phyloP scores from a whole-genome alignment of 108 stramenopile species.

The Thalassiosira profunda region DNA sequence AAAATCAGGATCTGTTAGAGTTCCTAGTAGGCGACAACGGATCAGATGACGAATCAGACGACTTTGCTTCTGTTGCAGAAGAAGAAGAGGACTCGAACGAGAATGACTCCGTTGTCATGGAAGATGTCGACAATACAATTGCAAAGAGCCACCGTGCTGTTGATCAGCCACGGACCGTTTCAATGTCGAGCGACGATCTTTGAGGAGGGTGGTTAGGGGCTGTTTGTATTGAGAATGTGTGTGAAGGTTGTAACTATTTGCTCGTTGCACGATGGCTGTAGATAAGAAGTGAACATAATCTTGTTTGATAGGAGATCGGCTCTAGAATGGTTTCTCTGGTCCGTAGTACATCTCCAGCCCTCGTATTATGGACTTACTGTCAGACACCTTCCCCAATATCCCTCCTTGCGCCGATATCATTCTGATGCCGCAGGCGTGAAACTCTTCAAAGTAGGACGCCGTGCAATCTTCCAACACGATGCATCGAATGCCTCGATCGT shows the following conservation, averaged over 20 bases:
- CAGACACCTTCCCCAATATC: conserved; percentile 65
- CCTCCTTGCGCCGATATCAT: conserved; percentile 80
- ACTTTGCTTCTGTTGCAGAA: conserved; percentile 15
- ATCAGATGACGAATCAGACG: conserved; percentile 17
- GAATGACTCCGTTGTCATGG: conserved; percentile 42
- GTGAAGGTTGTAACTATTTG: neutral
- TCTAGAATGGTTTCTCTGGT: no score
- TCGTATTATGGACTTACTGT: conserved; percentile 18
- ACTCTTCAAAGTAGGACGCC: conserved; percentile 75
- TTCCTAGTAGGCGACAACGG: conserved; percentile 24
- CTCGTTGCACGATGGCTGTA: neutral
- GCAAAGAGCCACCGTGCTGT: conserved; percentile 14
- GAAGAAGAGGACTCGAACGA: conserved; percentile 9
- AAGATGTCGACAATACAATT: conserved; percentile 21
- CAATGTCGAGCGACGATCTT: conserved; percentile 52
- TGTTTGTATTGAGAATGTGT: neutral
- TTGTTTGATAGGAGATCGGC: no score
- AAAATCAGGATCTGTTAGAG: conserved; percentile 26
- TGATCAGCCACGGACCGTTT: conserved; percentile 51
- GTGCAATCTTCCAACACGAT: conserved; percentile 66
- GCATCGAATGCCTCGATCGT: conserved; percentile 71
- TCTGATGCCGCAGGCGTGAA: conserved; percentile 56
- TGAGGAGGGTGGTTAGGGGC: neutral
- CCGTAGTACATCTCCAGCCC: neutral
- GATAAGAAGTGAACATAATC: neutral